phyloP scores from a whole-genome alignment of 352 stramenopile species.

The Globisporangium okanoganense region DNA sequence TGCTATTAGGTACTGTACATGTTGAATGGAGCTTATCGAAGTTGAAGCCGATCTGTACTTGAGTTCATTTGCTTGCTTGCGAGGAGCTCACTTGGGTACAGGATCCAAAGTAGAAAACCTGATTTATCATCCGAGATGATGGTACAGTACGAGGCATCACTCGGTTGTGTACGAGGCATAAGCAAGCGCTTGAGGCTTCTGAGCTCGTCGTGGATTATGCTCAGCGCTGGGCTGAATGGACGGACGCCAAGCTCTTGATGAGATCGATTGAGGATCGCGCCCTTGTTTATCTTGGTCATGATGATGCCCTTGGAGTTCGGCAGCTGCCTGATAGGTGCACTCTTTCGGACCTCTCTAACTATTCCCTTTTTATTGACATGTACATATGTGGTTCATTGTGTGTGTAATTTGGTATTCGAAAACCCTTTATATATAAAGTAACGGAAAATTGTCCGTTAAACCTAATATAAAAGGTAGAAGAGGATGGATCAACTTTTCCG shows the following conservation, averaged over 20 bases:
- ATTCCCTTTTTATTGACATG: too few species aligned
- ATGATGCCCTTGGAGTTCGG: background rate
- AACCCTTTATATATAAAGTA: background rate
- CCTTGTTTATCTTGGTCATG: background rate
- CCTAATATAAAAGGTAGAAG: background rate
- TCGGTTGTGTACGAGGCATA: too few species aligned
- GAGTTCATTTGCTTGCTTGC: background rate
- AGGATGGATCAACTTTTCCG: background rate
- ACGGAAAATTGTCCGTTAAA: background rate
- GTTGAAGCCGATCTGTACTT: background rate
- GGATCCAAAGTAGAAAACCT: background rate
- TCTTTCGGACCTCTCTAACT: background rate
- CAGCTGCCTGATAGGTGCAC: conserved; percentile 5
- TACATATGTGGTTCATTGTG: too few species aligned
- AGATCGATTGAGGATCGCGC: background rate
- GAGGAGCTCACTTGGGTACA: background rate
- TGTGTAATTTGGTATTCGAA: too few species aligned
- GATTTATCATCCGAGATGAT: conserved; percentile 5
- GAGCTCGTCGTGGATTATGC: too few species aligned
- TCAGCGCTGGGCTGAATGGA: too few species aligned
- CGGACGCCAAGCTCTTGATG: too few species aligned
- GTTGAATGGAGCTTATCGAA: background rate
- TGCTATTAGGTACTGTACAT: too few species aligned
- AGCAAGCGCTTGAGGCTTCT: too few species aligned
- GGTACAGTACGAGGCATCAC: too few species aligned